These are phyloP conservation scores for Atalantia buxifolia DNA, from an alignment of 345 rosid genomes.

Conservation along the genomic window DNA sequence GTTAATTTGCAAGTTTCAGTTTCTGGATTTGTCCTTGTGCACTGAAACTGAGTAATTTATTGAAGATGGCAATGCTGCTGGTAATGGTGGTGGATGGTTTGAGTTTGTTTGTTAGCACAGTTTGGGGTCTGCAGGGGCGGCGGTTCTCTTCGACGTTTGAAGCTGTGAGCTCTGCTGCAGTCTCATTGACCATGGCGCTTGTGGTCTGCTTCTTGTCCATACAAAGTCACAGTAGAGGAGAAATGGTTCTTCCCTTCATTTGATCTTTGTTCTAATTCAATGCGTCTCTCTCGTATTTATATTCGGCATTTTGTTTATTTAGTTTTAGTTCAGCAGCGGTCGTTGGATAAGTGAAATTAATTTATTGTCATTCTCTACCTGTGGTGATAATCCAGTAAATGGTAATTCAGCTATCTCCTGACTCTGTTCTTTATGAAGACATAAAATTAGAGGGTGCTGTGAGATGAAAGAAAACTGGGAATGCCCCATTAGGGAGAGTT, in stretches of 20 bases:
- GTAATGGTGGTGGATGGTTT: slow-evolving; percentile 30
- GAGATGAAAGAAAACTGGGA: too few relatives aligned
- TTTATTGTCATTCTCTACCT: not conserved
- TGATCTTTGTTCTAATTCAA: not conserved
- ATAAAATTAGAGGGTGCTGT: not conserved
- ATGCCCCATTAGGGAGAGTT: too few relatives aligned
- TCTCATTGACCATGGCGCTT: slow-evolving; percentile 31
- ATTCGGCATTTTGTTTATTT: not conserved
- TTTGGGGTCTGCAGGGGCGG: slow-evolving; percentile 35
- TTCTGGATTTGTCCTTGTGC: not conserved
- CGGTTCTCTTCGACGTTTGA: slow-evolving; percentile 27
- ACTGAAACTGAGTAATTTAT: not conserved
- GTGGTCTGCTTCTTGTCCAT: slow-evolving; percentile 38
- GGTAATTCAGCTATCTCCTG: not conserved
- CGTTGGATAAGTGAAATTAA: not conserved
- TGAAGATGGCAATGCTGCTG: slow-evolving; percentile 38
- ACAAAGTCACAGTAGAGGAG: slow-evolving; percentile 24
- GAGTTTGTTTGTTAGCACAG: slow-evolving; percentile 22
- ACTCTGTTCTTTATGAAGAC: not conserved
- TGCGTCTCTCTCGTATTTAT: not conserved
- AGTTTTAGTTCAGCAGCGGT: too few relatives aligned
- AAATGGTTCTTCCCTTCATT: slow-evolving; percentile 26
- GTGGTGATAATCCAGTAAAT: not conserved
- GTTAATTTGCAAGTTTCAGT: not conserved
- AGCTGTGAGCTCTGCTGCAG: slow-evolving; percentile 29